These are phyloP conservation scores for Nannizzia gypsea DNA, from an alignment of 2,329 filamentous ascomycete genomes.

Conservation along the genomic window DNA sequence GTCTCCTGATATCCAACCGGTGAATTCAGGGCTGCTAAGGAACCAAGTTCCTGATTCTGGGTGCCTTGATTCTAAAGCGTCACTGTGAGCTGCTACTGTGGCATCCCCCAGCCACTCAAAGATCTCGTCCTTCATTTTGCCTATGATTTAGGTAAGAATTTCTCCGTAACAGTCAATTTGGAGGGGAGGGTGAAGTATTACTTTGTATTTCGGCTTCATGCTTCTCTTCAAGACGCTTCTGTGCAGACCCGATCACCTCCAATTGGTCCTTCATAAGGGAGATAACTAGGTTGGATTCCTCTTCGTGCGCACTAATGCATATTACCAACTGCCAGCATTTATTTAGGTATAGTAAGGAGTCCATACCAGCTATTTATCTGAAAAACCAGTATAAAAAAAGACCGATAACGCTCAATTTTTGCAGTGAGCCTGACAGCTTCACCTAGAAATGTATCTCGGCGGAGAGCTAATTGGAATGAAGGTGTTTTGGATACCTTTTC, in stretches of 20 bases:
- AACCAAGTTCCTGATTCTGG: not conserved
- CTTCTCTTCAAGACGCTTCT: not conserved
- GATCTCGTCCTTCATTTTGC: not conserved
- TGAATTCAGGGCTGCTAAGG: not conserved
- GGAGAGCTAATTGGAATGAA: not conserved
- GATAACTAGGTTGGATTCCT: not conserved
- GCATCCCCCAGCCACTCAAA: not conserved
- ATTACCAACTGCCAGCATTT: not conserved
- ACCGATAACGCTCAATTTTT: not conserved
- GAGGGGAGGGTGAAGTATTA: not conserved
- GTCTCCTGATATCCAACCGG: not conserved
- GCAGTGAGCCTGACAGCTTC: not conserved
- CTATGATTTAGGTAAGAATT: not conserved
- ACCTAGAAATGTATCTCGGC: not conserved
- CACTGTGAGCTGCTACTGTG: slow-evolving; percentile 1
- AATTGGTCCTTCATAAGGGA: not conserved
- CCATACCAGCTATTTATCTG: not conserved
- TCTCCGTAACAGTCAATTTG: not conserved
- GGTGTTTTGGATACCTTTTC: not conserved
- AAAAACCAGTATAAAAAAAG: not conserved
- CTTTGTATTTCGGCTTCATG: not conserved
- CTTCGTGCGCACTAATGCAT: not conserved
- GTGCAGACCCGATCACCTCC: not conserved
- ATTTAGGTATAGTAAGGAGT: not conserved
- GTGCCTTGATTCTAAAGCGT: not conserved